Evolutionary conservation across 805 yeast genomes (phyloP).

Genomic region (Kluyveromyces starmeri): DNA sequence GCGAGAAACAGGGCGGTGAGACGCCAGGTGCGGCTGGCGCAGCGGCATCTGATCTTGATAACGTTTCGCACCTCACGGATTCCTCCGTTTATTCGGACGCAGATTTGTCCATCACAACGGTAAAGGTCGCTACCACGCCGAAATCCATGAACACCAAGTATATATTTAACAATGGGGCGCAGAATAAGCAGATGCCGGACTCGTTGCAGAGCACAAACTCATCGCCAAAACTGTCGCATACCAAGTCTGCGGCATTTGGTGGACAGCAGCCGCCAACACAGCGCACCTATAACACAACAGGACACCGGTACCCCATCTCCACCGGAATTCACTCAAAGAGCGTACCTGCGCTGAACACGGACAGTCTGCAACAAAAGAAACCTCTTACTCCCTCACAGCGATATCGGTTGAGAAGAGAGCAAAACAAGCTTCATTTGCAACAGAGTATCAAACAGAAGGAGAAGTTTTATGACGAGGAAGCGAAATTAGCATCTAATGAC

Average conservation of each 20-base stretch:
- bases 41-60: slow-evolving; percentile 3
- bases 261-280: not conserved
- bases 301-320: not conserved
- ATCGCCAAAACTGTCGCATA: not conserved
- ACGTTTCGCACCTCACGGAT: slow-evolving; percentile 7
- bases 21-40: too few species aligned
- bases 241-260: not conserved
- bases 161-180: slow-evolving; percentile 9
- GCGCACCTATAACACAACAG: not conserved
- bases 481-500: slow-evolving; percentile 22
- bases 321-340: slow-evolving; percentile 6
- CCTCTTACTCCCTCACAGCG: slow-evolving; percentile 36
- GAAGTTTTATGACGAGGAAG: slow-evolving; percentile 32
- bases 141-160: slow-evolving; percentile 5
- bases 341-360: slow-evolving; percentile 9
- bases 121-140: not conserved
- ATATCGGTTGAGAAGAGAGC: slow-evolving; percentile 32
- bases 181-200: slow-evolving; percentile 8
- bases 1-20: not conserved
- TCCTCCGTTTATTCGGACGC: slow-evolving; percentile 6
- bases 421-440: slow-evolving; percentile 28
- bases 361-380: slow-evolving; percentile 8
- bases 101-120: slow-evolving; percentile 6
- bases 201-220: not conserved
- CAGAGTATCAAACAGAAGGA: slow-evolving; percentile 30